phyloP scores from a whole-genome alignment of 2,329 filamentous ascomycete species.

The Fusarium verticillioides region DNA sequence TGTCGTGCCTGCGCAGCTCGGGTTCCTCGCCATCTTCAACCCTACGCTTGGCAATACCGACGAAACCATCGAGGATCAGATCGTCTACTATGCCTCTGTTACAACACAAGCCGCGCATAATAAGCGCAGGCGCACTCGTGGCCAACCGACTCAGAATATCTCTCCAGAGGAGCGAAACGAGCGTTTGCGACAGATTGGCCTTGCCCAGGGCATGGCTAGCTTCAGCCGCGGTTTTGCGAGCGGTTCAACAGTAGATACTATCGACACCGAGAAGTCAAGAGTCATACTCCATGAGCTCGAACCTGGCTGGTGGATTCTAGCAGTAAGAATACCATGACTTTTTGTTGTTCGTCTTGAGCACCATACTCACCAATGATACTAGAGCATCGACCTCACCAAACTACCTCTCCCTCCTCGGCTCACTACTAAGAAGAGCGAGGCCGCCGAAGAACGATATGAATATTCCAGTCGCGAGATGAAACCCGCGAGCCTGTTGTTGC shows the following conservation, averaged over 20 bases:
- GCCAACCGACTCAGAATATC: slow-evolving; percentile 56
- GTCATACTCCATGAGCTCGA: slow-evolving; percentile 90
- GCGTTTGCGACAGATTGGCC: slow-evolving; percentile 88
- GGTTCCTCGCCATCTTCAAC: slow-evolving; percentile 95
- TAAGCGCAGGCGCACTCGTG: slow-evolving; percentile 56
- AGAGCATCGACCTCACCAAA: slow-evolving; percentile 79
- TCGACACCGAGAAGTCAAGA: slow-evolving; percentile 91
- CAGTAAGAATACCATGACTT: slow-evolving; percentile 65
- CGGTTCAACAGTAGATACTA: slow-evolving; percentile 79
- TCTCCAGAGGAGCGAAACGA: slow-evolving; percentile 81
- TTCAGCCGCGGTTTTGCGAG: slow-evolving; percentile 90
- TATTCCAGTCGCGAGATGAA: slow-evolving; percentile 93
- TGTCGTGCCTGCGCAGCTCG: slow-evolving; percentile 78
- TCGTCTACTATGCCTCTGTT: slow-evolving; percentile 89
- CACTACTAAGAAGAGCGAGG: slow-evolving; percentile 54
- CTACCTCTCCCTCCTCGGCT: slow-evolving; percentile 69
- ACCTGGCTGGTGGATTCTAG: slow-evolving; percentile 93
- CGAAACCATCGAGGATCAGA: slow-evolving; percentile 77
- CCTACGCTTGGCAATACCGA: slow-evolving; percentile 75
- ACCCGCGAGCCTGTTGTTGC: slow-evolving; percentile 78
- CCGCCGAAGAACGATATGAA: slow-evolving; percentile 66
- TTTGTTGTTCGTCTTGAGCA: no score
- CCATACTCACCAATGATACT: slow-evolving; percentile 8
- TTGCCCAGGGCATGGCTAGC: slow-evolving; percentile 95
- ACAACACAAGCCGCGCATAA: slow-evolving; percentile 54